These are phyloP conservation scores for Cordyceps militaris DNA, from an alignment of 2,329 filamentous ascomycete species.

Conservation along the genomic window DNA sequence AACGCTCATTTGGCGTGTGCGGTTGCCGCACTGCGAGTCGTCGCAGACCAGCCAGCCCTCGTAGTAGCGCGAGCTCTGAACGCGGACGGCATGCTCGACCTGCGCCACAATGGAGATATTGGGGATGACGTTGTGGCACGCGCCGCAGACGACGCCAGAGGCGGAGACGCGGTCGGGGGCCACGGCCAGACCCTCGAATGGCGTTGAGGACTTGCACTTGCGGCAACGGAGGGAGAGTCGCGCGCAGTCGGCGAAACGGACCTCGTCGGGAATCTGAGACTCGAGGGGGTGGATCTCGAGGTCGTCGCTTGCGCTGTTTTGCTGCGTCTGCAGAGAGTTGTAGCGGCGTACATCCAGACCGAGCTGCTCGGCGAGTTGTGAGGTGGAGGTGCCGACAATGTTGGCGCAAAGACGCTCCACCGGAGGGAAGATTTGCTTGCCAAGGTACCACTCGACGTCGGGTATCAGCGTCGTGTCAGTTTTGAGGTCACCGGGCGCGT, in stretches of 20 bases:
- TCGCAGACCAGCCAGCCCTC: slow-evolving; percentile 88
- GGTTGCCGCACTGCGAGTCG: slow-evolving; percentile 76
- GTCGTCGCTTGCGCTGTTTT: slow-evolving; percentile 48
- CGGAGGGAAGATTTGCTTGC: slow-evolving; percentile 96
- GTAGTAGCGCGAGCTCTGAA: slow-evolving; percentile 77
- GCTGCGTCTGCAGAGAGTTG: slow-evolving; percentile 38
- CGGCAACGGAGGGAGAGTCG: slow-evolving; percentile 75
- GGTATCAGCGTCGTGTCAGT: slow-evolving; percentile 67
- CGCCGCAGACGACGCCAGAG: slow-evolving; percentile 66
- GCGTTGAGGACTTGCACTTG: slow-evolving; percentile 62
- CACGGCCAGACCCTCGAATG: slow-evolving; percentile 67
- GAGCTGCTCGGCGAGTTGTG: slow-evolving; percentile 84
- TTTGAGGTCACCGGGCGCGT: slow-evolving; percentile 77
- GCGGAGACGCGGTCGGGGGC: slow-evolving; percentile 58
- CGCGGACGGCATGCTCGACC: slow-evolving; percentile 75
- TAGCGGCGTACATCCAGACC: slow-evolving; percentile 89
- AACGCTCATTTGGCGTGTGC: slow-evolving; percentile 87
- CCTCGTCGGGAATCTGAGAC: slow-evolving; percentile 84
- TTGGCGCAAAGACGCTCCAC: slow-evolving; percentile 97
- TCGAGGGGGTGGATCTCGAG: slow-evolving; percentile 84
- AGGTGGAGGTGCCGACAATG: slow-evolving; percentile 84
- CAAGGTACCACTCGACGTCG: slow-evolving; percentile 96
- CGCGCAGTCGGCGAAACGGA: slow-evolving; percentile 77
- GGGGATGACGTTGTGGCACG: slow-evolving; percentile 58
- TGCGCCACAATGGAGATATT: slow-evolving; percentile 76